Evolutionary conservation across 257 asterid species (phyloP).

Genomic region (Capsicum pubescens): DNA sequence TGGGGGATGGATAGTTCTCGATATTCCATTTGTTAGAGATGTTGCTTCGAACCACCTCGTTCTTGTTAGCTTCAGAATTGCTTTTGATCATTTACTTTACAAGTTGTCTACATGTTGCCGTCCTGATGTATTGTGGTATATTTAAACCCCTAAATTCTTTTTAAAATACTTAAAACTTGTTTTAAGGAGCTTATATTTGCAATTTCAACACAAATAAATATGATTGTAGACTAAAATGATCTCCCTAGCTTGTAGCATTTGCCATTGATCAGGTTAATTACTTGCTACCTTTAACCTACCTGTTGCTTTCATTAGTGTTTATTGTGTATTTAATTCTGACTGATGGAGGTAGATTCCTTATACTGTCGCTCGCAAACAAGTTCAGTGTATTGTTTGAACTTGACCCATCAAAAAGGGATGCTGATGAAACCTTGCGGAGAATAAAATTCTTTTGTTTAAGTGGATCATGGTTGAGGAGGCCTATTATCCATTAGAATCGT

Average conservation of each 20-base stretch:
- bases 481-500: not conserved
- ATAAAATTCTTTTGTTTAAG: not conserved
- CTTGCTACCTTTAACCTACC: no score
- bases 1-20: not conserved
- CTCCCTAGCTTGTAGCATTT: no score
- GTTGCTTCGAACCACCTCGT: not conserved
- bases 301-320: not conserved
- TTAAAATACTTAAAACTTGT: not conserved
- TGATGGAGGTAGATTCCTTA: not conserved
- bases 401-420: not conserved
- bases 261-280: no score
- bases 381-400: not conserved
- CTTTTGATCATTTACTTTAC: not conserved
- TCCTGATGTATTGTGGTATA: not conserved
- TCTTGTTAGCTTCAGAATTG: not conserved
- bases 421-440: not conserved
- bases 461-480: not conserved
- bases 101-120: not conserved
- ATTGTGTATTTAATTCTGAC: not conserved
- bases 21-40: not conserved
- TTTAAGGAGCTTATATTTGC: not conserved
- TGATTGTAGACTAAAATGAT: not conserved
- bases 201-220: conserved; percentile 8
- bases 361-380: not conserved
- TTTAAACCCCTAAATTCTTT: not conserved